Base-by-base conservation (phyloP, 2,329 filamentous ascomycete genomes). In the Cladosporium velox region DNA sequence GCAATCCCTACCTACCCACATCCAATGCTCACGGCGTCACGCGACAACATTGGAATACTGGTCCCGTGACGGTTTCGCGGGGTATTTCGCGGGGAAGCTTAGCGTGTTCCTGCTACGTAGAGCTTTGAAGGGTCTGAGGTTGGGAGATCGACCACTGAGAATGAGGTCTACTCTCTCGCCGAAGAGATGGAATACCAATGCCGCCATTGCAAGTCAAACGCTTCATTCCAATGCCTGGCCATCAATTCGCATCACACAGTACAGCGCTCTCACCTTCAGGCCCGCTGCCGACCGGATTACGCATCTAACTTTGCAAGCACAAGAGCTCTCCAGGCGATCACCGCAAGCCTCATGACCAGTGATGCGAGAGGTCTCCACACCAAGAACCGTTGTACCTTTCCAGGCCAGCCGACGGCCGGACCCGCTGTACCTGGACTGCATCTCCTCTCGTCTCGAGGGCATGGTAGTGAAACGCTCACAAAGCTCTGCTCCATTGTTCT, bases 321-420 rank as follows among this genome's bases (percentile, higher is more conserved):
- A 26, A 38, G 59, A 62, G 59, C 59, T 62, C 5, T 24, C 59
- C 18, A 62, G 59, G 59, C 59, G 59, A 62, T 62, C 44, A 54
- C 59, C 59, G 59, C 44, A 51, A 11, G 44, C 57, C 55, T 52
- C 47, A 24, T 62, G 44, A 51, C 47, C 47, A 38, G 44, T 62
- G 47, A 62, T 38, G 59, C 35, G 44, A 51, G 26, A 58, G 30
- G 30, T 28, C 44, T 62, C 59, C 59, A 62, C 59, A 62, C 59
- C 30, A 24, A 8, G 57, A 18, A 54, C 15, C 49, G 49, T 54
- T 41, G 55, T 41, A 28, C 55, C 55, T 58, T 28, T n/a, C 47
- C 12, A 32, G 44, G 30, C 47, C 32, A n/a, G 44, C 44, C 59
- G 24, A 32, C 44, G n/a, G 59, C 28, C 59, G 59, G 44, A 14